Evolutionary conservation across 1,284 basidiomycete species (phyloP).

Genomic region (Lignosus rhinocerotis): DNA sequence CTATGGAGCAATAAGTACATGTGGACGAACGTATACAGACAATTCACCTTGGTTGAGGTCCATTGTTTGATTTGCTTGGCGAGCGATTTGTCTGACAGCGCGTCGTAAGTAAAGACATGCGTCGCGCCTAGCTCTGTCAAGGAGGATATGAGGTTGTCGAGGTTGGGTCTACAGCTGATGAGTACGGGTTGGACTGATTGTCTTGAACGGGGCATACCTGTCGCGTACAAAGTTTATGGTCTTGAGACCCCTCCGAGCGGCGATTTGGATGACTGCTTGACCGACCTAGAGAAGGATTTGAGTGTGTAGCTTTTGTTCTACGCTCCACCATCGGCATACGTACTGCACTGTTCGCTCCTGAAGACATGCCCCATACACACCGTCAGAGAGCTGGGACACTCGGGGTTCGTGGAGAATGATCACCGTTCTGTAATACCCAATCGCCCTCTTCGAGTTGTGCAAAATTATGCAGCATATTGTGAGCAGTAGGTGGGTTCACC

Average conservation of each 20-base stretch:
- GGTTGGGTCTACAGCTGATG: conserved; percentile 44
- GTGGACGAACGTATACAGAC: background rate
- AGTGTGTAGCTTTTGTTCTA: background rate
- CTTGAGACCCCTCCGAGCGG: conserved; percentile 61
- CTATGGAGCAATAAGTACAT: conserved; percentile 31
- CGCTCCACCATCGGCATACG: conserved; percentile 24
- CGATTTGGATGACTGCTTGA: conserved; percentile 81
- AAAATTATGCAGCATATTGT: conserved; percentile 78
- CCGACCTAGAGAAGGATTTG: conserved; percentile 53
- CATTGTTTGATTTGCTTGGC: conserved; percentile 53
- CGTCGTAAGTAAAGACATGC: conserved; percentile 74
- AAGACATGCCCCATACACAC: background rate
- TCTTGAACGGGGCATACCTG: conserved; percentile 44
- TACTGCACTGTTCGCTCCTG: conserved; percentile 75
- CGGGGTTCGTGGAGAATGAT: background rate
- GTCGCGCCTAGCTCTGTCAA: conserved; percentile 67
- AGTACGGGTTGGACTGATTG: background rate
- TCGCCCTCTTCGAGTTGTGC: conserved; percentile 62
- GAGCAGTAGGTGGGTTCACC: conserved; percentile 84
- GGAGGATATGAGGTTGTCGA: conserved; percentile 50
- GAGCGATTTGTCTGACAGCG: conserved; percentile 57
- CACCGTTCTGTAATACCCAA: conserved; percentile 81
- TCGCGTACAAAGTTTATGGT: conserved; percentile 80
- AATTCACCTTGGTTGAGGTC: conserved; percentile 54
- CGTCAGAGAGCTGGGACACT: background rate